Conservation (phyloP, 2,329 filamentous ascomycete species). For the Verticillium dahliae region DNA sequence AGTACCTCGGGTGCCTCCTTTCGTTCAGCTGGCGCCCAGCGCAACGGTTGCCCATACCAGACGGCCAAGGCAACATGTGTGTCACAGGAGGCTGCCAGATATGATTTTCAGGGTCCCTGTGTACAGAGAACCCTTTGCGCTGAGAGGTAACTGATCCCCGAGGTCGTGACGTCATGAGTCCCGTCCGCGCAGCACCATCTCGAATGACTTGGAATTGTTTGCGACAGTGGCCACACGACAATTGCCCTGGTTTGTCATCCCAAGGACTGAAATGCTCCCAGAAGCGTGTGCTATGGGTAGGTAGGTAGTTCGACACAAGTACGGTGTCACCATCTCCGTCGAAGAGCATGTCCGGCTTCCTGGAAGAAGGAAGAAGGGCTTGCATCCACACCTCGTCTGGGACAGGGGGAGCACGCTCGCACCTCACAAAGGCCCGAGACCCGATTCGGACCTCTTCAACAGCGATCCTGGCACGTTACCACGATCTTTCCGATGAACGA, state of each 20-base stretch:
- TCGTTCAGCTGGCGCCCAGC: no score
- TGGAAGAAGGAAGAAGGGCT: background rate
- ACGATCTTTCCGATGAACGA: background rate
- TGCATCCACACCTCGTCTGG: background rate
- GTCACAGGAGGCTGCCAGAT: no score
- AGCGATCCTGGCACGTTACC: background rate
- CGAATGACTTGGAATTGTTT: background rate
- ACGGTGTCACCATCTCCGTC: no score
- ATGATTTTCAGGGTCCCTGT: background rate
- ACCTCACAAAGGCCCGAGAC: background rate
- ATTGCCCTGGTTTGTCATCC: background rate
- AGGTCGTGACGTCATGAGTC: background rate
- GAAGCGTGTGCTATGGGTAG: no score
- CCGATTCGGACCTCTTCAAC: background rate
- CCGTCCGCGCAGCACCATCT: no score
- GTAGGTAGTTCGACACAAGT: no score
- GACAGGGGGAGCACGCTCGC: background rate
- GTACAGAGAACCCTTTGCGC: background rate
- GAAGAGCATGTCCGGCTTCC: no score
- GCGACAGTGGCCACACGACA: background rate
- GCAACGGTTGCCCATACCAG: no score
- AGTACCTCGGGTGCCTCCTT: no score
- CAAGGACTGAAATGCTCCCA: background rate
- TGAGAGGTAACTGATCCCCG: background rate
- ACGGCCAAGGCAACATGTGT: no score